Evolutionary conservation across 108 stramenopile genomes (phyloP), one percentile per base, ranked within the genome.

Genomic region (Skeletonema menzelii): DNA sequence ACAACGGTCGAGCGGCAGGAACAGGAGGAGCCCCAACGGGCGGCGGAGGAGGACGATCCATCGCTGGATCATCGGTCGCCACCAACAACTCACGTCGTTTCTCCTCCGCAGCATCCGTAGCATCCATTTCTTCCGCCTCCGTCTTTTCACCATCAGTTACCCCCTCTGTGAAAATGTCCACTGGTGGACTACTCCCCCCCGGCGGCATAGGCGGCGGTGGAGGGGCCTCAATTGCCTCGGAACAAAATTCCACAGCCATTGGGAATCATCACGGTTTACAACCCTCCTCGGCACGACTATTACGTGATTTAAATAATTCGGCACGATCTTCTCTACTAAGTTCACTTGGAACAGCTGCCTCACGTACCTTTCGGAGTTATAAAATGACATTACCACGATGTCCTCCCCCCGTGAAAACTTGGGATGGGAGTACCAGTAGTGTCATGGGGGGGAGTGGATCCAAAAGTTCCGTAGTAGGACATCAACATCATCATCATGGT

Each of bases 341-440:
- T 19, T 69, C 67, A 53, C 34, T 80, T 8, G 79, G 79, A 0
- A 80, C 72, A 5, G 79, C 78, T 3, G 79, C 79, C 30, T 67
- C 66, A 10, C 44, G 79, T 24, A 80, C 79, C 14, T 80, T 80
- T 65, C 72, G 79, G 3, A 64, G 62, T 31, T 80, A 80, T 38
- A 80, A 80, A 62, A 80, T 80, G 79, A 69, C 56, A 13, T 57
- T 80, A 26, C 79, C 67, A 31, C 59, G 62, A 28, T 67, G 46
- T 62, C 70, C 47, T 34, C 77, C 70, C 35, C 70, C 67, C n/a
- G 42, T 62, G 35, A 60, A 40, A 19, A 59, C 37, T 19, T 59
- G 22, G 37, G 26, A 13, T 13, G 31, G 20, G 0, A 58, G 46
- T 47, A 47, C 6, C 12, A 47, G 17, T 2, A 17, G 44, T 46